Base-by-base conservation (phyloP, 208 protist species). In the Lotmaria passim region DNA sequence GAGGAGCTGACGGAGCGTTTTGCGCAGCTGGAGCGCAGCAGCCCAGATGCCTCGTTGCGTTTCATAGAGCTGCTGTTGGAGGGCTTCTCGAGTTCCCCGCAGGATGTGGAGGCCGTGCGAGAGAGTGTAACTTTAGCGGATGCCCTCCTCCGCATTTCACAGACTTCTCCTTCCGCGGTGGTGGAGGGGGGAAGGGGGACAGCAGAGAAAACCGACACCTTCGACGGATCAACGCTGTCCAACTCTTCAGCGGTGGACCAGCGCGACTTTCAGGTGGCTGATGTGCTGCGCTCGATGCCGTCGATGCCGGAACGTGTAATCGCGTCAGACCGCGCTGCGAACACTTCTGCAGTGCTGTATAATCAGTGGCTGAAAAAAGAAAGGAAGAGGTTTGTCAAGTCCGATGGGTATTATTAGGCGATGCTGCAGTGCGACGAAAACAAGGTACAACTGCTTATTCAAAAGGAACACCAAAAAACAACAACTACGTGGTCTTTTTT, bases 331-430 rank as follows among this genome's bases (percentile, higher is more conserved):
- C 19, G 71, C 1, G 71, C 71, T 1, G 71, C 64, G 0, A 77
- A 77, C 63, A 77, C 71, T 0, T 71, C 71, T 30, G 55, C 71
- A 1, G 63, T 77, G n/a, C 43, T 77, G 47, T 77, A 77, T 63
- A 77, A 79, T 46, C 36, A 44, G 15, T 79, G 74, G 60, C 38
- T 73, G 47, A 68, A 56, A 19, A 68, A 68, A n/a, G 38, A 69
- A 19, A 69, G 36, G 24, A 72, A 68, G 24, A 72, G 55, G 38
- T 55, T 63, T 30, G 57, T 68, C 0, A 63, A 53, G 41, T 53
- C 50, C n/a, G 66, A 68, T 23, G 56, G 34, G 0, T 69, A 63
- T 33, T 72, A 23, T 46, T 1, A 3, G 33, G 31, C 17, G 30
- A 3, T 15, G 10, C 41, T 41, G n/a, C n/a, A n/a, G n/a, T n/a